A percentile compares a stretch with the other conserved stretches of the same genome.
Conservation (phyloP, 2,329 filamentous ascomycete genomes). For the Cylindrodendrum hubeiense region DNA sequence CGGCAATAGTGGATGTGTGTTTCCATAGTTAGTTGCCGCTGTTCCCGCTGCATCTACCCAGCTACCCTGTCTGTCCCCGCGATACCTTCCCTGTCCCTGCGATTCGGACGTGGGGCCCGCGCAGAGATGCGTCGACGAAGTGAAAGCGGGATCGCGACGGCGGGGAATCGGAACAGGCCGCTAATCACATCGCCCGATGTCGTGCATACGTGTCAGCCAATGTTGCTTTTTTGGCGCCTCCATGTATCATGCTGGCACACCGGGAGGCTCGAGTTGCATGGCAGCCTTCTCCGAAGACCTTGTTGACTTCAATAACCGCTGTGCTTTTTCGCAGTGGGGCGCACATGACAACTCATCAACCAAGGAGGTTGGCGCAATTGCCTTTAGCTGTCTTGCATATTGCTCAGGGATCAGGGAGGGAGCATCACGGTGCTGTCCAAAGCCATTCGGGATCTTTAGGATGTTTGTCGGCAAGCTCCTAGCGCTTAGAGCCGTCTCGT, state of each 20-base stretch:
- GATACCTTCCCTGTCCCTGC: slow-evolving; percentile 9
- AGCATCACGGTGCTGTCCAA: background rate
- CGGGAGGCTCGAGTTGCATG: background rate
- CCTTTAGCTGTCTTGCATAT: slow-evolving; percentile 8
- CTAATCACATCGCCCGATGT: slow-evolving; percentile 23
- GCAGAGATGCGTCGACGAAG: slow-evolving; percentile 20
- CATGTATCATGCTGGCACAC: slow-evolving; percentile 1
- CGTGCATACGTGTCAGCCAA: slow-evolving; percentile 8
- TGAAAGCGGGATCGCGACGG: slow-evolving; percentile 11
- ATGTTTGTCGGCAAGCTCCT: slow-evolving; percentile 7
- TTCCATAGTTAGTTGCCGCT: slow-evolving; percentile 15
- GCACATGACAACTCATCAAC: slow-evolving; percentile 23
- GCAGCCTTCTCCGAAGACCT: background rate
- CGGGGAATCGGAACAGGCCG: slow-evolving; percentile 23
- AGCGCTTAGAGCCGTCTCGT: background rate
- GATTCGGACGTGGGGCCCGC: slow-evolving; percentile 7
- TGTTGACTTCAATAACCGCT: slow-evolving; percentile 2
- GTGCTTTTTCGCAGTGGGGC: slow-evolving; percentile 21
- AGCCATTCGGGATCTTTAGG: slow-evolving; percentile 25
- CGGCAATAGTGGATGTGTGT: slow-evolving; percentile 1
- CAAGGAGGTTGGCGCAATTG: slow-evolving; percentile 15
- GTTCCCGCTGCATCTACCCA: slow-evolving; percentile 16
- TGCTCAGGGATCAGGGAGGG: slow-evolving; percentile 22
- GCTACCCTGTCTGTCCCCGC: background rate
- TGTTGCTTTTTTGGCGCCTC: slow-evolving; percentile 1